Conservation (phyloP, 2,329 filamentous ascomycete species). For the Coniochaeta sp. region DNA sequence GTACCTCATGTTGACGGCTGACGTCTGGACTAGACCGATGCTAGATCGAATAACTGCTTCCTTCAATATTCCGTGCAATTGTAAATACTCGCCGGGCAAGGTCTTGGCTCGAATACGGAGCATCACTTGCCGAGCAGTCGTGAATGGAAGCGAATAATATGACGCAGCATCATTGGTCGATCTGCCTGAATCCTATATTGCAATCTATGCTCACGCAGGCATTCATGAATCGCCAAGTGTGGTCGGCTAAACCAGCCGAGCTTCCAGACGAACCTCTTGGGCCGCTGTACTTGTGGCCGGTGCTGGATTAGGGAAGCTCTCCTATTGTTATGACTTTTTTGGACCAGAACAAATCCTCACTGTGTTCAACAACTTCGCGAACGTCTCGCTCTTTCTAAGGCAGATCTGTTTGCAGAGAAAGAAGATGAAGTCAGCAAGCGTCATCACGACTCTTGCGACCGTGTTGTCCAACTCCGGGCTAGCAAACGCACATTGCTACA, state of each 20-base stretch:
- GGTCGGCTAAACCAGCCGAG: background rate
- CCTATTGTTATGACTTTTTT: too few species aligned
- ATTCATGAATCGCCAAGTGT: background rate
- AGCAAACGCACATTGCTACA: constrained; percentile 11
- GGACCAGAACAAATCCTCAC: too few species aligned
- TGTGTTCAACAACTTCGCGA: background rate
- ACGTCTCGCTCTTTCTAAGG: background rate
- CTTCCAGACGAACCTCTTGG: background rate
- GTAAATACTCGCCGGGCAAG: too few species aligned
- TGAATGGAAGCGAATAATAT: background rate
- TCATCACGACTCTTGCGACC: constrained; percentile 3
- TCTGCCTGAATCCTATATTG: background rate
- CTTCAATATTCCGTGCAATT: too few species aligned
- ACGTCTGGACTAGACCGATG: too few species aligned
- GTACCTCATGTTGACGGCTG: too few species aligned
- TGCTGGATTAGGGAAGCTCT: background rate
- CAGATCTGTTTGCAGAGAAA: background rate
- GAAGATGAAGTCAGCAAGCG: constrained; percentile 5
- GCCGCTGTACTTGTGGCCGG: too few species aligned
- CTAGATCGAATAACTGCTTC: too few species aligned
- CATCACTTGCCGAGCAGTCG: background rate
- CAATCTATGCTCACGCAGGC: background rate
- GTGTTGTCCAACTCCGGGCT: constrained; percentile 7
- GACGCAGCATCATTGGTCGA: background rate
- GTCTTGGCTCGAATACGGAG: background rate